Conservation (phyloP, 208 protist species). For the Wallacemonas sp. region DNA sequence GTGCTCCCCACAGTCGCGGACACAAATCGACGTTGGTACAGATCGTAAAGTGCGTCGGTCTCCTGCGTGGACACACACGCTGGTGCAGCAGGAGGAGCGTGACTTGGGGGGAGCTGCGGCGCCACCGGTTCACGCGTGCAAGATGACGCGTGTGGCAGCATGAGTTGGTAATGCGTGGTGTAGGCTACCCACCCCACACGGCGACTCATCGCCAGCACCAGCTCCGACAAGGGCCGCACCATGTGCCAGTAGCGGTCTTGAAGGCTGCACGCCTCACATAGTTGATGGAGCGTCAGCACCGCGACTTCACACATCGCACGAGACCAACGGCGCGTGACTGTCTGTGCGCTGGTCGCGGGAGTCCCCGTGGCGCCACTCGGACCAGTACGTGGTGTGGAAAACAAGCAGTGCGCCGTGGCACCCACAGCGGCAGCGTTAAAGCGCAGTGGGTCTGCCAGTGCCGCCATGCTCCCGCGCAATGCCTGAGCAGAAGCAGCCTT, state of each 20-base stretch:
- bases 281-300: conserved; percentile 57
- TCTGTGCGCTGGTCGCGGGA: no score
- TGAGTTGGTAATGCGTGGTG: conserved; percentile 44
- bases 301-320: conserved; percentile 32
- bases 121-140: background rate
- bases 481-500: no score
- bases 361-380: no score
- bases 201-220: conserved; percentile 39
- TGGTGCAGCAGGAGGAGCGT: no score
- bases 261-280: conserved; percentile 64
- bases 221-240: conserved; percentile 40
- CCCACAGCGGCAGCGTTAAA: no score
- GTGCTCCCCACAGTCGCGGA: background rate
- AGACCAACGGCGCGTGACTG: background rate
- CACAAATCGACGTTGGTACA: background rate
- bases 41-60: background rate
- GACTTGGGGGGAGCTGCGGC: background rate
- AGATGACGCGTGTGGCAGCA: conserved; percentile 10
- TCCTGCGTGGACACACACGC: background rate
- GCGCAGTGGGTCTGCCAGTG: no score
- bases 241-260: conserved; percentile 61
- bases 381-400: no score
- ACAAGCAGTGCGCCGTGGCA: no score
- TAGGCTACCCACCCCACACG: conserved; percentile 50
- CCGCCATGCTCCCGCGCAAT: no score